Conservation (phyloP, 2,329 filamentous ascomycete species). For the Ceratocystis cubensis region DNA sequence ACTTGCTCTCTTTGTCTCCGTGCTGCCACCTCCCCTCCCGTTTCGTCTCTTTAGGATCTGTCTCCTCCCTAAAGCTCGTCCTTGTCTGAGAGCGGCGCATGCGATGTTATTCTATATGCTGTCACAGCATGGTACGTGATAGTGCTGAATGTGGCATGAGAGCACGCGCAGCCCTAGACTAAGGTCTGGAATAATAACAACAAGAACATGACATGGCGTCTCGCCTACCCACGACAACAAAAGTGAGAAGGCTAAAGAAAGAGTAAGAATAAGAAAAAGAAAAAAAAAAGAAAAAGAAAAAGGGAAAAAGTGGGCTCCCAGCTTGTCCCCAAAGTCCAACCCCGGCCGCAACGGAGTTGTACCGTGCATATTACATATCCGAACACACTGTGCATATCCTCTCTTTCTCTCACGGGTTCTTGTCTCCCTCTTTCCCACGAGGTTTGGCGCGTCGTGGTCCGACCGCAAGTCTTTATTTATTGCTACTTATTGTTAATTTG, state of each 20-base stretch:
- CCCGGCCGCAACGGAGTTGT: no score
- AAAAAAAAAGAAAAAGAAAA: neutral
- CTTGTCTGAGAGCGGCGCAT: neutral
- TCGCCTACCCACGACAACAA: no score
- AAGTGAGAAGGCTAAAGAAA: neutral
- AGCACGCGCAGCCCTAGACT: neutral
- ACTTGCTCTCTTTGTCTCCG: neutral
- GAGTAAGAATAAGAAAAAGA: neutral
- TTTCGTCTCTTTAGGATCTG: neutral
- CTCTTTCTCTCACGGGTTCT: no score
- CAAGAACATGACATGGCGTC: no score
- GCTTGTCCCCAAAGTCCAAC: no score
- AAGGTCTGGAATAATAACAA: neutral
- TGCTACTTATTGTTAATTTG: no score
- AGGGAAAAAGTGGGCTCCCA: neutral
- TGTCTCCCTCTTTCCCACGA: no score
- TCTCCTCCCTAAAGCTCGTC: neutral
- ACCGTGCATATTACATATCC: no score
- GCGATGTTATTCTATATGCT: neutral
- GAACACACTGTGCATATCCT: no score
- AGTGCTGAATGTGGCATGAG: neutral
- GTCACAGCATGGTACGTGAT: neutral
- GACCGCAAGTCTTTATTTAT: no score
- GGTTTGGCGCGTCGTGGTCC: no score
- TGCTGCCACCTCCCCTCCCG: neutral